Conservation (phyloP, 2,329 filamentous ascomycete genomes). For the Juglanconis oblonga region DNA sequence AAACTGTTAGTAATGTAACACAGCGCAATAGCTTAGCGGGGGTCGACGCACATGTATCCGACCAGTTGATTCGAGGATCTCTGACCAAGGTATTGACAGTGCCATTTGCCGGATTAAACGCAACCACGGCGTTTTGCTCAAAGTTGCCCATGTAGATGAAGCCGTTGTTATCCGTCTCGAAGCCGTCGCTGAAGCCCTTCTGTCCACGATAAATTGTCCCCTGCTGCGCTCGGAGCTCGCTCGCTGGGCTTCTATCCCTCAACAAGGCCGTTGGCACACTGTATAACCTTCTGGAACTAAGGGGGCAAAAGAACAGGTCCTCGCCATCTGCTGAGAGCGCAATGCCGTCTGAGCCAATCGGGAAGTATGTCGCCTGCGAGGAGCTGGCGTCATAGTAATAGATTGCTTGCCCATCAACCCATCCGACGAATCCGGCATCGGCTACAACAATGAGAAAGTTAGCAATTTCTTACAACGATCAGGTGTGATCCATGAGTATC, state of each 20-base stretch:
- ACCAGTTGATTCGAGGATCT: constrained; percentile 41
- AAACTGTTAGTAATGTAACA: neutral
- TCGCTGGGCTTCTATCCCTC: constrained; percentile 31
- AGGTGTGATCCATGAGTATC: no score
- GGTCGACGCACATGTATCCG: constrained; percentile 37
- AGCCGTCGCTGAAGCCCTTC: constrained; percentile 48
- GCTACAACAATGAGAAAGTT: constrained; percentile 14
- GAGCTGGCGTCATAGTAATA: constrained; percentile 37
- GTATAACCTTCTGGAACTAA: constrained; percentile 43
- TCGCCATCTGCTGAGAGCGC: constrained; percentile 45
- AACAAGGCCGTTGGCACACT: constrained; percentile 36
- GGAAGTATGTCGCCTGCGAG: constrained; percentile 33
- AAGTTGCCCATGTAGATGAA: constrained; percentile 47
- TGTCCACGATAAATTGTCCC: constrained; percentile 41
- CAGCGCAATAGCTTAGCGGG: neutral
- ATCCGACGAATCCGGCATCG: constrained; percentile 43
- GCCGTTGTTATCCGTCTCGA: constrained; percentile 49
- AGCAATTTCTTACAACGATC: no score
- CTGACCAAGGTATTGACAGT: constrained; percentile 40
- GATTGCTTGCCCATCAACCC: constrained; percentile 44
- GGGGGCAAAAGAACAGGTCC: constrained; percentile 43
- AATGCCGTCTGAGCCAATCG: constrained; percentile 49
- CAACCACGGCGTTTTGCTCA: constrained; percentile 45
- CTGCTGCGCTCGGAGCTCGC: constrained; percentile 41
- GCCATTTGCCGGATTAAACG: constrained; percentile 38